Conservation (phyloP, 2,329 filamentous ascomycete genomes). For the Pseudogymnoascus destructans region DNA sequence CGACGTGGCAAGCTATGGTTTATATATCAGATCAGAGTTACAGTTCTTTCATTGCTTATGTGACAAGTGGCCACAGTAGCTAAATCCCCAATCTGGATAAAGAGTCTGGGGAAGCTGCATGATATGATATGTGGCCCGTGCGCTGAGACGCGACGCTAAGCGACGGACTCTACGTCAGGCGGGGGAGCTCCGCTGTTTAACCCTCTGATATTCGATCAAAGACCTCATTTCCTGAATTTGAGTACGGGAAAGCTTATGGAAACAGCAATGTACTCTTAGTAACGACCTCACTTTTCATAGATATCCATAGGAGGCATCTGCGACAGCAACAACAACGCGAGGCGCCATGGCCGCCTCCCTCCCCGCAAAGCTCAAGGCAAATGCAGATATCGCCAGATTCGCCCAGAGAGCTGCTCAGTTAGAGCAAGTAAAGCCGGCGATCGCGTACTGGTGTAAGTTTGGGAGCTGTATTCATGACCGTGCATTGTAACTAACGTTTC, state of each 20-base stretch:
- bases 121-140: not conserved
- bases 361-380: conserved; percentile 55
- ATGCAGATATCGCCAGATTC: conserved; percentile 73
- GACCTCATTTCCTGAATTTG: not conserved
- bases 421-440: conserved; percentile 69
- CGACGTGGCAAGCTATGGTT: not conserved
- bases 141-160: not conserved
- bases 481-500: not conserved
- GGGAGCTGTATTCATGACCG: not conserved
- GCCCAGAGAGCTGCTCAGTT: conserved; percentile 74
- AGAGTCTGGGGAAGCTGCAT: conserved; percentile 8
- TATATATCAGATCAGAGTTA: conserved; percentile 3
- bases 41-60: conserved; percentile 3
- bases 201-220: not conserved
- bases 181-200: not conserved
- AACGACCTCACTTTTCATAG: not conserved
- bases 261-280: not conserved
- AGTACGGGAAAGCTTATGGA: not conserved
- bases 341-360: conserved; percentile 55
- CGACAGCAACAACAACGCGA: not conserved
- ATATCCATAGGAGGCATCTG: not conserved
- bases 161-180: conserved; percentile 7
- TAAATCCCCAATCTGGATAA: conserved; percentile 4
- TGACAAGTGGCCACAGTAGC: conserved; percentile 8
- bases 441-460: conserved; percentile 85